Base-by-base conservation (phyloP, 2,329 filamentous ascomycete species). In the Nothopassalora personata region DNA sequence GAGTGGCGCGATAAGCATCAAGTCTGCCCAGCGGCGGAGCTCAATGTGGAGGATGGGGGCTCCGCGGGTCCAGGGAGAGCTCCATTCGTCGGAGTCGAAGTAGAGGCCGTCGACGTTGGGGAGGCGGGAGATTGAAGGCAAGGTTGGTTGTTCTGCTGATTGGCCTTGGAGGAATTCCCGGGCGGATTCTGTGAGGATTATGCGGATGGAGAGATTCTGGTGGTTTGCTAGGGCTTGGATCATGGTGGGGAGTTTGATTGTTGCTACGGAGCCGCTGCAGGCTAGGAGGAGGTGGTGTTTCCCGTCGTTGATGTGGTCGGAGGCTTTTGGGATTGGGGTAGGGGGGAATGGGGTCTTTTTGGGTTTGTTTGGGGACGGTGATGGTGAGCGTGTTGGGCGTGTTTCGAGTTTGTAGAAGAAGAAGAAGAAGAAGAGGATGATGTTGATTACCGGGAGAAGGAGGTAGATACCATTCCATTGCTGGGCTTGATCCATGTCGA, bases 21-120 rank as follows among this genome's bases (percentile, higher is more conserved):
- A 69, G 72, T 96, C 83, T 0, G 91, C 90, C 92, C 89, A 89
- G 62, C 88, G 81, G 31, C 92, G 80, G 56, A 97, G 77, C 73
- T 96, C 90, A 66, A 99, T 97, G 71, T 99, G 94, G 57, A 97
- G 76, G 50, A 99, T 96, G 3, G 81, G 80, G n/a, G 83, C 83
- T 3, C 88, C 90, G 2, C 92, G 82, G 23, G 80, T 83, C 93
- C 93, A 97, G 0, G 89, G 85, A 47, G 80, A 78, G 11, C 79
- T 77, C 91, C 92, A 97, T 74, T 97, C 94, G 64, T 92, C 89
- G n/a, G 84, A 83, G 70, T 97, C 91, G 8, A 81, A 79, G 74
- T 96, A 92, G 51, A 97, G 81, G 19, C 81, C 89, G 47, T 95
- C 91, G 6, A 97, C 89, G 64, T 88, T 87, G 3, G 86, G 83